phyloP scores from a whole-genome alignment of 73 alveolate genomes.

The Breviolum minutum region DNA sequence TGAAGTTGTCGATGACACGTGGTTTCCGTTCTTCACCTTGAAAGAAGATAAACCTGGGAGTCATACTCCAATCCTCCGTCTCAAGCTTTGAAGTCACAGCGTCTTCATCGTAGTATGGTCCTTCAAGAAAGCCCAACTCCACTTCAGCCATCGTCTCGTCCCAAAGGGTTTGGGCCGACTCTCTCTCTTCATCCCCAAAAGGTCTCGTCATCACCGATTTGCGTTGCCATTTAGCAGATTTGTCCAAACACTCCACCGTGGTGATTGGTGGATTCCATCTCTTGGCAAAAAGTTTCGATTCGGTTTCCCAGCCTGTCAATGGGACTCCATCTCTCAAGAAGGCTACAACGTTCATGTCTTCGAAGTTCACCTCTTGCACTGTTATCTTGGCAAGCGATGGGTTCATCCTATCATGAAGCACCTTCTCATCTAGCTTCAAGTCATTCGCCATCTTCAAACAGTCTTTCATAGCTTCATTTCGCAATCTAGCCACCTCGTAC shows the following conservation, averaged over 20 bases:
- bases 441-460: no score
- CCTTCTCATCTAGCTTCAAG: neutral
- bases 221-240: neutral
- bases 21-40: constrained; percentile 1
- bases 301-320: neutral
- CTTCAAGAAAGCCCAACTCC: neutral
- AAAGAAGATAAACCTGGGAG: neutral
- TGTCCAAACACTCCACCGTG: neutral
- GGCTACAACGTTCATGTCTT: neutral
- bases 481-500: neutral
- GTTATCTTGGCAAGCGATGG: neutral
- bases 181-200: neutral
- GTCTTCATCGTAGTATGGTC: neutral
- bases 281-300: neutral
- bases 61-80: neutral
- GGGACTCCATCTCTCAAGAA: neutral
- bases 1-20: neutral
- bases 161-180: neutral
- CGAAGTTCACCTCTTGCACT: neutral
- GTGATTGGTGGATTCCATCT: neutral
- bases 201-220: neutral
- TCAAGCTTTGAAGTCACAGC: neutral
- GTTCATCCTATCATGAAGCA: neutral
- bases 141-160: neutral
- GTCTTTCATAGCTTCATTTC: neutral